phyloP scores from a whole-genome alignment of 768 basidiomycete species.

The Cytidiella melzeri region DNA sequence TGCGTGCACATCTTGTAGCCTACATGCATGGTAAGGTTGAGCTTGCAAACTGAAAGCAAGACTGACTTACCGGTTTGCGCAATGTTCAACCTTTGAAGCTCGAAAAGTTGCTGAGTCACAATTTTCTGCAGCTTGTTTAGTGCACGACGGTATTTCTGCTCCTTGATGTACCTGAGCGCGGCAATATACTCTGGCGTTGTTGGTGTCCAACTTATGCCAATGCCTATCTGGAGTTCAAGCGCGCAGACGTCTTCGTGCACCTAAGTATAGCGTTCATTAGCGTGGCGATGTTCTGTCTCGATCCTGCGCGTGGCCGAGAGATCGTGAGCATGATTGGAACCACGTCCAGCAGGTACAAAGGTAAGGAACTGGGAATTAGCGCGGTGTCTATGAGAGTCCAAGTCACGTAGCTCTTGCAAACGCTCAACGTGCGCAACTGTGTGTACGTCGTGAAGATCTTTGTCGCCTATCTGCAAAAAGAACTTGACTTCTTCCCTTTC shows the following conservation, averaged over 20 bases:
- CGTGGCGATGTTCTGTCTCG: slow-evolving; percentile 19
- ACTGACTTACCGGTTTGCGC: slow-evolving; percentile 27
- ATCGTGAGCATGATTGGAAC: neutral
- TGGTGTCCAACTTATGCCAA: slow-evolving; percentile 24
- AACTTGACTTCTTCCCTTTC: slow-evolving; percentile 22
- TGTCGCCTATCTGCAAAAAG: slow-evolving; percentile 21
- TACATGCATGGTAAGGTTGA: slow-evolving; percentile 1
- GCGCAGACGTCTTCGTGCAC: slow-evolving; percentile 16
- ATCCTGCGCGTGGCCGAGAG: slow-evolving; percentile 12
- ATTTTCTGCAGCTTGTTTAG: slow-evolving; percentile 29
- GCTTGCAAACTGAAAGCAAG: neutral
- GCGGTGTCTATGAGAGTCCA: slow-evolving; percentile 3
- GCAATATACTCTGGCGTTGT: slow-evolving; percentile 19
- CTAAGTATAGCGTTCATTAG: slow-evolving; percentile 11
- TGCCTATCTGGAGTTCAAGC: slow-evolving; percentile 17
- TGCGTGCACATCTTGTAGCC: slow-evolving; percentile 23
- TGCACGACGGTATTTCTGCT: slow-evolving; percentile 20
- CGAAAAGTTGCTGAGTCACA: slow-evolving; percentile 29
- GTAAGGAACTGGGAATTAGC: neutral
- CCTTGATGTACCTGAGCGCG: slow-evolving; percentile 16
- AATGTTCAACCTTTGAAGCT: slow-evolving; percentile 33
- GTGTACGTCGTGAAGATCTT: slow-evolving; percentile 22
- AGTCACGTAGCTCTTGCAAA: slow-evolving; percentile 16
- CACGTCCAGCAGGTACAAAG: neutral
- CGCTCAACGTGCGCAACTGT: slow-evolving; percentile 28